Evolutionary conservation across 352 stramenopile species (phyloP), one percentile per base, ranked within the genome.

Genomic region (Globisporangium carolinianum): DNA sequence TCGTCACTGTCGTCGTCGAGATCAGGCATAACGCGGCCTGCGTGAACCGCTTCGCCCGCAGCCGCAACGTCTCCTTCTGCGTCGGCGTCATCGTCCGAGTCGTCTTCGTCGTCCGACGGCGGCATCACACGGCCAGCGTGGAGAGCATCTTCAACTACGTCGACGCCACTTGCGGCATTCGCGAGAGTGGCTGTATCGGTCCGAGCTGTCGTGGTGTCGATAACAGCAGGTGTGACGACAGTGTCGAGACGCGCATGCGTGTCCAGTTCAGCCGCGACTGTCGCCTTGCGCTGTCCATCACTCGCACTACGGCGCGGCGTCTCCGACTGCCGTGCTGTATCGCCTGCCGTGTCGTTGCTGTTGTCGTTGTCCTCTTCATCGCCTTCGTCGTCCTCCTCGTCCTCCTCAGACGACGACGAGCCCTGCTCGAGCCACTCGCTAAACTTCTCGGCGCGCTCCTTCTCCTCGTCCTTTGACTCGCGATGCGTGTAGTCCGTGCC

Each of bases 401-500:
- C 79, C 24, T 76, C 75, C 37, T 79, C 76, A 4, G 70, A 81
- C 1, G 74, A 84, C 0, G 79, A 89, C 5, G 76, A 74, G 9
- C 72, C 82, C 62, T 90, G 76, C 51, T 98, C 91, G 17, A 98
- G 72, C 95, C 95, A 98, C 64, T 95, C 79, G 42, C 95, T 82
- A 76, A 98, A 98, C 57, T 97, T 85, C 39, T 98, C 89, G 1
- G 94, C 75, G 47, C 95, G 81, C 57, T 94, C 71, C 41, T 95
- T 75, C 65, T 93, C 76, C 51, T 91, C 82, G 9, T 86, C 75
- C 42, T 86, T 77, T 56, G 83, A 87, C 60, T 91, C 75, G 24
- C 68, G 66, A 43, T 95, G 69, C 18, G 91, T 97, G 68, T 97
- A 98, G 63, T 98, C 87, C 4, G 94, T 97, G 38, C 94, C 94